Percentiles rank a stretch among this genome's conserved stretches.
phyloP scores from a whole-genome alignment of 2,329 filamentous ascomycete genomes.

The Apiospora phragmitis region DNA sequence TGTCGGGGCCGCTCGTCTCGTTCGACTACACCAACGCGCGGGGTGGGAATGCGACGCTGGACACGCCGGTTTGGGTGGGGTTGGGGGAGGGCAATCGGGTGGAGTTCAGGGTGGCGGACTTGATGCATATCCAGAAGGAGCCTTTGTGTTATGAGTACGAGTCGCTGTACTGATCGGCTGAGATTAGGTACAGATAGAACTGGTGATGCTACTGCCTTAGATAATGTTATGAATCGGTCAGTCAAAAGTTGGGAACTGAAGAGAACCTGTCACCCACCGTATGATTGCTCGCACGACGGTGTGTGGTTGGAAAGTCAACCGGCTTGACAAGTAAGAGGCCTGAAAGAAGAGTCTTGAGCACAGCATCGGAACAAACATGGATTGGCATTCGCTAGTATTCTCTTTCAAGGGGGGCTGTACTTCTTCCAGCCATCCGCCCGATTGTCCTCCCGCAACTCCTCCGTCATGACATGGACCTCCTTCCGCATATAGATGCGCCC shows the following conservation, averaged over 20 bases:
- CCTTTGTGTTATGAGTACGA: conserved; percentile 14
- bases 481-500: neutral
- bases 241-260: neutral
- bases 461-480: neutral
- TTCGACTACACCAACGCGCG: conserved; percentile 12
- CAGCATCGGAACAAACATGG: no score
- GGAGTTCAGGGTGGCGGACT: neutral
- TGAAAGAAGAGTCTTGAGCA: no score
- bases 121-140: conserved; percentile 14
- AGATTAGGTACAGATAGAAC: no score
- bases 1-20: conserved; percentile 13
- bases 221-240: no score
- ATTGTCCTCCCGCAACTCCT: neutral
- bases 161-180: neutral
- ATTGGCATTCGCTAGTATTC: neutral
- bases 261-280: neutral
- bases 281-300: neutral
- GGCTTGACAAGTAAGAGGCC: no score
- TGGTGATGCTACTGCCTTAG: no score
- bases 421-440: neutral
- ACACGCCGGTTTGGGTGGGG: conserved; percentile 12
- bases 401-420: neutral
- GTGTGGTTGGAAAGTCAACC: no score
- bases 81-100: neutral
- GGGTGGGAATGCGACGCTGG: conserved; percentile 13